A percentile compares a stretch with the other conserved stretches of the same genome.
Evolutionary conservation across 371 early-diverging fungal species (phyloP).

Genomic region (Saksenaea vasiformis): DNA sequence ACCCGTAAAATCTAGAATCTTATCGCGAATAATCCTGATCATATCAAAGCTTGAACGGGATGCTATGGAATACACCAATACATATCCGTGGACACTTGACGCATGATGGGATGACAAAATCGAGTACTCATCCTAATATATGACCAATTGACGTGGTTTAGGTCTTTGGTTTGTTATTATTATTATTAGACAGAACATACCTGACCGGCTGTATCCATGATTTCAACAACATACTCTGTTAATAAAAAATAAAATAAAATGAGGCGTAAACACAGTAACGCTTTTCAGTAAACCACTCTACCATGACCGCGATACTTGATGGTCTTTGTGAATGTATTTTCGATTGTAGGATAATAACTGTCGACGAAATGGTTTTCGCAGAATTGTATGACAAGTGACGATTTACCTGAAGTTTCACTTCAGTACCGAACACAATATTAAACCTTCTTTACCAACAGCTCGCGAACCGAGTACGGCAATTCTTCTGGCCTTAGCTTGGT

Average conservation of each 20-base stretch:
- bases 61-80: slow-evolving; percentile 92
- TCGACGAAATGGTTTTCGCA: slow-evolving; percentile 92
- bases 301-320: slow-evolving; percentile 78
- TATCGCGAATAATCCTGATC: slow-evolving; percentile 88
- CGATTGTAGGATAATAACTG: slow-evolving; percentile 94
- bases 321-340: slow-evolving; percentile 87
- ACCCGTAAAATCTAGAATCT: slow-evolving; percentile 92
- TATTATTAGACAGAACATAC: slow-evolving; percentile 35
- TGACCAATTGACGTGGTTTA: not conserved
- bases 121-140: slow-evolving; percentile 92
- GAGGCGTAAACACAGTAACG: not conserved
- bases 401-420: slow-evolving; percentile 65
- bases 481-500: slow-evolving; percentile 57
- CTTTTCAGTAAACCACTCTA: slow-evolving; percentile 8
- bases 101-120: slow-evolving; percentile 89
- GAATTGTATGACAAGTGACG: slow-evolving; percentile 91
- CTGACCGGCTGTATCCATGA: slow-evolving; percentile 97
- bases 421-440: not conserved
- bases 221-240: slow-evolving; percentile 83
- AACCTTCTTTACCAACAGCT: slow-evolving; percentile 73
- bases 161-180: not conserved
- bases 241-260: not conserved
- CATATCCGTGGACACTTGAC: slow-evolving; percentile 91
- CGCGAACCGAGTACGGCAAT: slow-evolving; percentile 82
- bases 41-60: slow-evolving; percentile 88